A percentile compares a stretch with the other conserved stretches of the same genome.
Conservation (phyloP, 208 protist species). For the Trichomonas vaginalis region DNA sequence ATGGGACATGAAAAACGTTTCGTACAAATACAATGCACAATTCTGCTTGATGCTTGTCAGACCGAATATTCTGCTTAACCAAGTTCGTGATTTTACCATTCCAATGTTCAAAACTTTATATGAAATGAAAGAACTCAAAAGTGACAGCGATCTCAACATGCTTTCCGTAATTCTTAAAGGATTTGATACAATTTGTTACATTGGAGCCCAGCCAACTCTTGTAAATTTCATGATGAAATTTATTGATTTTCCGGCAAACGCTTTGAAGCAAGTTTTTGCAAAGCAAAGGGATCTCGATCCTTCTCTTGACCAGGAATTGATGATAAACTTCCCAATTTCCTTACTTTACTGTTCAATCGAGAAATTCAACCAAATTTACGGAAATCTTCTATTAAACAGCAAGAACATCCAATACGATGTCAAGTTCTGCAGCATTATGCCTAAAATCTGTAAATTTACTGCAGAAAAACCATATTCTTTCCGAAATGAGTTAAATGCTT, state of each 20-base stretch:
- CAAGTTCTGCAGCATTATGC: background rate
- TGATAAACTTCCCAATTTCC: background rate
- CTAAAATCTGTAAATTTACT: background rate
- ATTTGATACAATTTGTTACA: background rate
- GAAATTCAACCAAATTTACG: background rate
- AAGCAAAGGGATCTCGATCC: background rate
- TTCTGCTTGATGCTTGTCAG: background rate
- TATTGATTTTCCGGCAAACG: background rate
- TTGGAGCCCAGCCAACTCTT: background rate
- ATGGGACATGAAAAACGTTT: background rate
- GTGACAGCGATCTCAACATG: background rate
- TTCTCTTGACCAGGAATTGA: background rate
- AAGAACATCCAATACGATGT: background rate
- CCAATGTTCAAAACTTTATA: background rate
- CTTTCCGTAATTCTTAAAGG: background rate
- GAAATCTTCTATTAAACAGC: background rate
- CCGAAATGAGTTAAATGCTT: background rate
- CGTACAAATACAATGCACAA: background rate
- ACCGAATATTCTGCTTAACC: background rate
- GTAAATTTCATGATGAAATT: background rate
- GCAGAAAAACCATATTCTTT: background rate
- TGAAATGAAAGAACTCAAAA: background rate
- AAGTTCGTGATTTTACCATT: background rate
- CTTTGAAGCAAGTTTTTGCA: background rate
- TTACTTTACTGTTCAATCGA: background rate